Conservation (phyloP, 208 protist species). For the Leishmania amazonensis region DNA sequence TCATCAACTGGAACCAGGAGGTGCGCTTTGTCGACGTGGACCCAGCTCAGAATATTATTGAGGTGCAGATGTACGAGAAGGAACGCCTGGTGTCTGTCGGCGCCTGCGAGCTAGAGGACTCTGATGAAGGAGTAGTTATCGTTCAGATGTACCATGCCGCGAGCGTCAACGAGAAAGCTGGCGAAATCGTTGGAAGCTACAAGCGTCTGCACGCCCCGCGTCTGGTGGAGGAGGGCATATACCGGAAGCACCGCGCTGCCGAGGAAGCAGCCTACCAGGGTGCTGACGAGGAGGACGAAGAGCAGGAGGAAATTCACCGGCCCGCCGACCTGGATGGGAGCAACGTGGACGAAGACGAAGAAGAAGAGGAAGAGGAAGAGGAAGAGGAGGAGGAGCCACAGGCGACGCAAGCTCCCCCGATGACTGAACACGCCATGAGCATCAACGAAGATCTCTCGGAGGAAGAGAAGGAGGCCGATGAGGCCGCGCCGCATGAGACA, state of each 20-base stretch:
- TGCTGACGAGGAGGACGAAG: conserved; percentile 31
- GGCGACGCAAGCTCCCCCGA: neutral
- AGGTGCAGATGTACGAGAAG: conserved; percentile 68
- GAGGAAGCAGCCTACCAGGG: neutral
- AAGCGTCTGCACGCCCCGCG: conserved; percentile 56
- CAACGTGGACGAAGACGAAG: conserved; percentile 28
- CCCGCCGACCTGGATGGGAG: conserved; percentile 6
- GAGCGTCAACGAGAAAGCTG: conserved; percentile 48
- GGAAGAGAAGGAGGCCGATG: conserved; percentile 10
- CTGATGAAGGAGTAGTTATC: conserved; percentile 54
- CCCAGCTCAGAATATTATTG: conserved; percentile 42
- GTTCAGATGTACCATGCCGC: conserved; percentile 61
- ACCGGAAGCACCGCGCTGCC: conserved; percentile 9
- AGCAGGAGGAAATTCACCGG: conserved; percentile 20
- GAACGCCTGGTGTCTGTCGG: conserved; percentile 58
- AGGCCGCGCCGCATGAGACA: neutral
- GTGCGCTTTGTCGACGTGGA: conserved; percentile 86
- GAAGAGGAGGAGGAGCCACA: conserved; percentile 18
- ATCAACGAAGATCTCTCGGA: conserved; percentile 16
- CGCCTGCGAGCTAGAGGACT: conserved; percentile 30
- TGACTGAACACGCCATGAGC: conserved; percentile 15
- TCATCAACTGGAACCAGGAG: conserved; percentile 89
- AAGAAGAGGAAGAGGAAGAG: conserved; percentile 8
- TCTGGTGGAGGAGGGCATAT: conserved; percentile 6
- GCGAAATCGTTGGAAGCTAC: conserved; percentile 83